Conservation (phyloP, 1,139 yeast genomes). For the Torulaspora globosa region DNA sequence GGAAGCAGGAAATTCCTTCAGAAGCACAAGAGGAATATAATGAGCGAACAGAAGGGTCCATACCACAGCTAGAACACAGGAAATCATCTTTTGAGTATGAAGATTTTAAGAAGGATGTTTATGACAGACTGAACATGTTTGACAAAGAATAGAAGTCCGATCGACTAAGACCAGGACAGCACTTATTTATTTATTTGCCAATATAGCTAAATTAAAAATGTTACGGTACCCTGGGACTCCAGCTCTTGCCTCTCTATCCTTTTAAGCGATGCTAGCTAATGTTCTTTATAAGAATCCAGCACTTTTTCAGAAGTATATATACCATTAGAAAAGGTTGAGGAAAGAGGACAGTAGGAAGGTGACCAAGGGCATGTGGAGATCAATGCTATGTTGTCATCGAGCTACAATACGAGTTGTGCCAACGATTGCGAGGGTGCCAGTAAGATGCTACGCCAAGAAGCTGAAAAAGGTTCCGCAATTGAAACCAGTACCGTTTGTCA, state of each 20-base stretch:
- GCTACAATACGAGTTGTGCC: neutral
- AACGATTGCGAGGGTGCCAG: neutral
- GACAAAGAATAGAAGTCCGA: slow-evolving; percentile 10
- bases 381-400: neutral
- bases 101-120: slow-evolving; percentile 34
- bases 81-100: slow-evolving; percentile 32
- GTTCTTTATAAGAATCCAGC: neutral
- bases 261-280: neutral
- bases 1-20: neutral
- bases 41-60: neutral
- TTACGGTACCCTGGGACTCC: neutral
- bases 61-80: slow-evolving; percentile 15
- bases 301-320: neutral
- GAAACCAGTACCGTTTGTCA: slow-evolving; percentile 40
- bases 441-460: slow-evolving; percentile 2
- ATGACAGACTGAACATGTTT: slow-evolving; percentile 28
- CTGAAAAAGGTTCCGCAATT: neutral
- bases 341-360: neutral
- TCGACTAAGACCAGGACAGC: neutral
- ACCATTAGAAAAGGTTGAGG: too few relatives aligned
- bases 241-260: neutral
- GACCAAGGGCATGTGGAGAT: slow-evolving; percentile 2
- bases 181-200: neutral
- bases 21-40: neutral
- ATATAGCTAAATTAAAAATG: neutral